A percentile compares a stretch with the other conserved stretches of the same genome.
Conservation (phyloP, 768 basidiomycete species). For the Kwoniella heveanensis region DNA sequence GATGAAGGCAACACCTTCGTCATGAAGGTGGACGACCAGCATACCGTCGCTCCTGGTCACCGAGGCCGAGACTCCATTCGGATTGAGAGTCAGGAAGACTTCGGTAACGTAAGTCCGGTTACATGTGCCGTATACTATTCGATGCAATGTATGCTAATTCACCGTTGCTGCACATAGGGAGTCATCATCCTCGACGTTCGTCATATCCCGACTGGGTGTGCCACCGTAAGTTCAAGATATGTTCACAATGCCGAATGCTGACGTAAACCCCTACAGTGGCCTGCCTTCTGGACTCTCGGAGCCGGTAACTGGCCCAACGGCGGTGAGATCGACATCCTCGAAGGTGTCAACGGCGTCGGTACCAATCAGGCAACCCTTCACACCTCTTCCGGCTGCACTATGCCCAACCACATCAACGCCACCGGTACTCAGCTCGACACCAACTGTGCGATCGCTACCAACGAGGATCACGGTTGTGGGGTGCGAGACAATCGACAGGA, state of each 20-base stretch:
- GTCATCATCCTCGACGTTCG: constrained; percentile 18
- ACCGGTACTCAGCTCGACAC: constrained; percentile 13
- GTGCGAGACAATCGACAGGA: constrained; percentile 10
- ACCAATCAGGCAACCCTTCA: constrained; percentile 59
- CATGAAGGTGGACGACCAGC: constrained; percentile 14
- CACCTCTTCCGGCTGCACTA: constrained; percentile 48
- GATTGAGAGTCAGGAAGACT: constrained; percentile 18
- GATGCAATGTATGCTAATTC: neutral
- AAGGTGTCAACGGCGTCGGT: constrained; percentile 58
- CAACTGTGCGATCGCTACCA: constrained; percentile 7
- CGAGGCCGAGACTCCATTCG: constrained; percentile 26
- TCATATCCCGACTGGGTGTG: constrained; percentile 23
- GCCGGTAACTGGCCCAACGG: constrained; percentile 35
- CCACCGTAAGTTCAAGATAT: constrained; percentile 10
- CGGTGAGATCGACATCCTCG: constrained; percentile 57
- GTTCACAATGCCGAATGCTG: neutral
- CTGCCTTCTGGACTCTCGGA: constrained; percentile 21
- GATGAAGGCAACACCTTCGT: constrained; percentile 15
- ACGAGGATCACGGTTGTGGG: constrained; percentile 13
- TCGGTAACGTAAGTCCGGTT: constrained; percentile 16
- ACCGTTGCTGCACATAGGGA: constrained; percentile 1
- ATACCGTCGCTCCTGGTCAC: neutral
- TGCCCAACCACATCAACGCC: constrained; percentile 13
- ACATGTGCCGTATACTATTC: too few species aligned
- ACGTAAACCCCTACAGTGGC: neutral